Evolutionary conservation across 495 filamentous ascomycete genomes (phyloP).

Genomic region (Penicillium desertorum): DNA sequence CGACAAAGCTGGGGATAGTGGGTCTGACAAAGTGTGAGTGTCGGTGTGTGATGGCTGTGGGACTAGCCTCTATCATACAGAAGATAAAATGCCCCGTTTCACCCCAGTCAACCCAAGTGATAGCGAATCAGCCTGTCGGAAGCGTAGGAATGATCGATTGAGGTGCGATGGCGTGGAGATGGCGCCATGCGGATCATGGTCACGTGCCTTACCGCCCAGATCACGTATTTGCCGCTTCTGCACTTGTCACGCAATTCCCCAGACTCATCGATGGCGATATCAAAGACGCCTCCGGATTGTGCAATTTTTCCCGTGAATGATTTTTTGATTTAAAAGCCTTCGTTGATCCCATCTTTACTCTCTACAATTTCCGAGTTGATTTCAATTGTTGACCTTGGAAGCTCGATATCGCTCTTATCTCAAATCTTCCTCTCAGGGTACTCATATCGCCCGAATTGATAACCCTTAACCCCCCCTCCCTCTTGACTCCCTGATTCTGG

Average conservation of each 20-base stretch:
- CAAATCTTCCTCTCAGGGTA: slow-evolving; percentile 5
- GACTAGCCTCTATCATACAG: neutral
- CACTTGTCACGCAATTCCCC: slow-evolving; percentile 5
- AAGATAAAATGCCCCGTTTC: neutral
- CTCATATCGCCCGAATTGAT: neutral
- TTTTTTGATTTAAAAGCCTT: neutral
- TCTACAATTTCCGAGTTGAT: neutral
- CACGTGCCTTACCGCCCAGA: slow-evolving; percentile 11
- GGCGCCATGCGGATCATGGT: slow-evolving; percentile 8
- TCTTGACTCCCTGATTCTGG: neutral
- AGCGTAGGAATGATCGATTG: slow-evolving; percentile 3
- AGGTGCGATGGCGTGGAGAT: slow-evolving; percentile 7
- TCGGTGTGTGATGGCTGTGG: neutral
- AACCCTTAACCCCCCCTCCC: neutral
- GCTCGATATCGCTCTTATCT: neutral
- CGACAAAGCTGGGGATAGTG: slow-evolving; percentile 3
- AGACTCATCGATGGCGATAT: slow-evolving; percentile 10
- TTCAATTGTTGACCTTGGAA: neutral
- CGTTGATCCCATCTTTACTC: neutral
- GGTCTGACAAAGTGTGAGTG: slow-evolving; percentile 1
- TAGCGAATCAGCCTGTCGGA: slow-evolving; percentile 7
- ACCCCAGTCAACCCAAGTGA: neutral
- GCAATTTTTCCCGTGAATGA: neutral
- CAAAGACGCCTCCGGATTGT: slow-evolving; percentile 4
- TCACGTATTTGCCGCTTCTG: slow-evolving; percentile 6